Evolutionary conservation across 768 basidiomycete genomes (phyloP).

Genomic region (Mycena galopus): DNA sequence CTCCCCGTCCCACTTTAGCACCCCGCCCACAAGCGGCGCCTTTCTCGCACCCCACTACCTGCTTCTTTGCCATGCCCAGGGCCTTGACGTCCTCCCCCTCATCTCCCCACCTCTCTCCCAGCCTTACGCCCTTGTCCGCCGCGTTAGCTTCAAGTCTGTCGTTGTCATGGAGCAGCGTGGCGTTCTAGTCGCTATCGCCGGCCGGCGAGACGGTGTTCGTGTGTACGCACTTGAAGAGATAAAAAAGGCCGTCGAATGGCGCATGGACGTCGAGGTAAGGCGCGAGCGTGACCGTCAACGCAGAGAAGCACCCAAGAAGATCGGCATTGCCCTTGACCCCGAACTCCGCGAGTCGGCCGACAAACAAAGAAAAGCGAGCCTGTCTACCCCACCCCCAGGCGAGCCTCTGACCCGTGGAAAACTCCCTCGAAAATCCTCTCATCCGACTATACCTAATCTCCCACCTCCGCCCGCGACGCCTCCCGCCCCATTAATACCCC

Average conservation of each 20-base stretch:
- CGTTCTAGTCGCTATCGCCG: slow-evolving; percentile 91
- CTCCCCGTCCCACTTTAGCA: slow-evolving; percentile 81
- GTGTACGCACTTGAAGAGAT: slow-evolving; percentile 92
- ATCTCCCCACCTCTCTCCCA: slow-evolving; percentile 78
- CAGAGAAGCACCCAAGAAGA: slow-evolving; percentile 75
- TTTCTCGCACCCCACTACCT: slow-evolving; percentile 87
- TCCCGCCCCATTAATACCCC: slow-evolving; percentile 42
- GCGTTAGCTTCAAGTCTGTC: slow-evolving; percentile 87
- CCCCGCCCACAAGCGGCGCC: slow-evolving; percentile 82
- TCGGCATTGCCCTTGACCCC: slow-evolving; percentile 46
- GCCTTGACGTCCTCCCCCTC: slow-evolving; percentile 87
- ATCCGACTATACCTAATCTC: slow-evolving; percentile 46
- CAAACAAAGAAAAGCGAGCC: slow-evolving; percentile 61
- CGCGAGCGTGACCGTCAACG: slow-evolving; percentile 81
- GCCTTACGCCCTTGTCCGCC: slow-evolving; percentile 86
- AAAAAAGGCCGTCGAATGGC: slow-evolving; percentile 89
- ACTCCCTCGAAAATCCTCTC: slow-evolving; percentile 58
- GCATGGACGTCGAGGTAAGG: slow-evolving; percentile 83
- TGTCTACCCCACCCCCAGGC: slow-evolving; percentile 62
- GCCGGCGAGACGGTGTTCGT: slow-evolving; percentile 86
- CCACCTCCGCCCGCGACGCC: slow-evolving; percentile 46
- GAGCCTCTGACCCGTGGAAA: slow-evolving; percentile 45
- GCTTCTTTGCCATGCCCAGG: slow-evolving; percentile 87
- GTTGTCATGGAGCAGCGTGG: slow-evolving; percentile 94
- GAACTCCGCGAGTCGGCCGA: slow-evolving; percentile 59